phyloP scores from a whole-genome alignment of 257 asterid species.

The Fraxinus pennsylvanica region DNA sequence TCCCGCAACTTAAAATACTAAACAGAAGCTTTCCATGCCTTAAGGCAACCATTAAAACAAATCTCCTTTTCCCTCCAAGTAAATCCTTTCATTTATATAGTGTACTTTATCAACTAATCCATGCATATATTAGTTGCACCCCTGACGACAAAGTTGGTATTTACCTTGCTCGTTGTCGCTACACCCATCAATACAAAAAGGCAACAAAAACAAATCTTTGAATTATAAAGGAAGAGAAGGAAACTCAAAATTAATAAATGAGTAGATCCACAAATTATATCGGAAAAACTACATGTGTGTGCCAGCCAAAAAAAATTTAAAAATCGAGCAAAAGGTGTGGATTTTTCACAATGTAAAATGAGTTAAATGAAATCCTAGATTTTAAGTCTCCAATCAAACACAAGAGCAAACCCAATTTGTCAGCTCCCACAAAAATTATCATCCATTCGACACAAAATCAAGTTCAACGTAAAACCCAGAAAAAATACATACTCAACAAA shows the following conservation, averaged over 20 bases:
- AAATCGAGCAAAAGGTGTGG: slow-evolving; percentile 17
- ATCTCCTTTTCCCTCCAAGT: slow-evolving; percentile 2
- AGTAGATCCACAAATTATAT: not conserved
- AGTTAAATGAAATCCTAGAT: not conserved
- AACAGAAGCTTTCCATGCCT: slow-evolving; percentile 12
- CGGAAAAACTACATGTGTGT: not conserved
- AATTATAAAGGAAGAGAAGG: not conserved
- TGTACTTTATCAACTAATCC: not conserved
- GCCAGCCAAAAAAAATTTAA: not conserved
- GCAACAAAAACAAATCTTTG: slow-evolving; percentile 2
- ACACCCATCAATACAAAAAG: slow-evolving; percentile 5
- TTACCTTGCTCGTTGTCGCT: slow-evolving; percentile 10
- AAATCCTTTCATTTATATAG: slow-evolving; percentile 15
- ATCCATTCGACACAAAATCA: slow-evolving; percentile 11
- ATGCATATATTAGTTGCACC: slow-evolving; percentile 14
- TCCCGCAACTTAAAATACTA: not conserved
- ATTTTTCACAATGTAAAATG: not conserved
- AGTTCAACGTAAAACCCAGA: slow-evolving; percentile 20
- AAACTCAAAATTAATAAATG: not conserved
- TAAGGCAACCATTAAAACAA: not conserved
- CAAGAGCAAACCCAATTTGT: not conserved
- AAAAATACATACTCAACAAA: not conserved
- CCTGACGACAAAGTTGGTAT: slow-evolving; percentile 15
- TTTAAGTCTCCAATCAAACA: slow-evolving; percentile 22
- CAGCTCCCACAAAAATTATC: slow-evolving; percentile 18